phyloP scores from a whole-genome alignment of 2,329 filamentous ascomycete species.

The Cadophora malorum region DNA sequence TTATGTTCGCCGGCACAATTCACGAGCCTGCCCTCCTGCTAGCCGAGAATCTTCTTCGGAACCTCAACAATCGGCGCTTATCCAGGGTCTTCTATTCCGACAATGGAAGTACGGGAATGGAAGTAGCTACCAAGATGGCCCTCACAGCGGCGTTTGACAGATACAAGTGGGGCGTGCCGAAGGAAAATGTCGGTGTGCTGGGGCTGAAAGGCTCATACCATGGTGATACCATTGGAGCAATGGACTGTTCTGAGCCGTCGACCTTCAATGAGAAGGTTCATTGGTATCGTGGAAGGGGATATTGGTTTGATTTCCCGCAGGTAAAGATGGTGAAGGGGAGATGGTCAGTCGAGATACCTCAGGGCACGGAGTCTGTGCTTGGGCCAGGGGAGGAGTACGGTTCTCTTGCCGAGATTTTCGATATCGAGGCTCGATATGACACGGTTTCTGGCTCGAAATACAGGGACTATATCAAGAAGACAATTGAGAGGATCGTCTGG shows the following conservation, averaged over 20 bases:
- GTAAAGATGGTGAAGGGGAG: conserved; percentile 69
- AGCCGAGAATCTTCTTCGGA: conserved; percentile 66
- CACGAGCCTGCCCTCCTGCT: conserved; percentile 78
- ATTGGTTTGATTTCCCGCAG: conserved; percentile 82
- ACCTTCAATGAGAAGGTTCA: conserved; percentile 83
- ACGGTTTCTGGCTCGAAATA: conserved; percentile 60
- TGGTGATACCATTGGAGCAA: conserved; percentile 86
- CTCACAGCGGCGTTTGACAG: conserved; percentile 70
- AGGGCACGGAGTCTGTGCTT: conserved; percentile 30
- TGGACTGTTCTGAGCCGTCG: conserved; percentile 83
- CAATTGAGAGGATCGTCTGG: conserved; percentile 58
- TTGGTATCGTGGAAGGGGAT: conserved; percentile 81
- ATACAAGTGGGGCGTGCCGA: conserved; percentile 64
- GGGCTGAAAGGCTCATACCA: conserved; percentile 84
- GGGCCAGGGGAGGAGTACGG: conserved; percentile 36
- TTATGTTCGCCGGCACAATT: conserved; percentile 85
- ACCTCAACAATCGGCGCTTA: conserved; percentile 68
- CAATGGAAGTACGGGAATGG: conserved; percentile 82
- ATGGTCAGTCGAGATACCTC: conserved; percentile 62
- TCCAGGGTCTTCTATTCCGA: conserved; percentile 81
- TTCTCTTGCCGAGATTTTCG: conserved; percentile 64
- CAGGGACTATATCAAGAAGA: conserved; percentile 61
- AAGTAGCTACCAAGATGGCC: conserved; percentile 87
- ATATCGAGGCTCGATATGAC: conserved; percentile 56
- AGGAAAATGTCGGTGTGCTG: conserved; percentile 67